Percentiles rank a stretch among this genome's conserved stretches.
These are phyloP conservation scores for Calonectria hawksworthii DNA, from an alignment of 2,329 filamentous ascomycete genomes.

Conservation along the genomic window DNA sequence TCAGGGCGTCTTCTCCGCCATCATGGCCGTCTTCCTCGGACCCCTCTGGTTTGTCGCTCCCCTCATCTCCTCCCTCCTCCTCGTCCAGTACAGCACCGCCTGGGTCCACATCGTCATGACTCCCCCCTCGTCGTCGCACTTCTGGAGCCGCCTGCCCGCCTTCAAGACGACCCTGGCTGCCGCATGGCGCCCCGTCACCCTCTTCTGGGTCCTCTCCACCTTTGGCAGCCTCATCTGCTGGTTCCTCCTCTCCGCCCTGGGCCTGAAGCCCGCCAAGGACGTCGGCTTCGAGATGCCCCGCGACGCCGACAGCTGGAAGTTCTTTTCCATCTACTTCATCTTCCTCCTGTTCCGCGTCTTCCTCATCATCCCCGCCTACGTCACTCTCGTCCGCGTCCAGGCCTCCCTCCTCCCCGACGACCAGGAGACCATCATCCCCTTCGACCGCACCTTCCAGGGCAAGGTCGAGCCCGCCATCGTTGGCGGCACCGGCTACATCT, in stretches of 20 bases:
- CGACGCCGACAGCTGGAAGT: slow-evolving; percentile 59
- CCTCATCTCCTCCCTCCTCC: slow-evolving; percentile 65
- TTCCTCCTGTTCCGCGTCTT: slow-evolving; percentile 68
- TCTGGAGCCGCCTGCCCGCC: slow-evolving; percentile 78
- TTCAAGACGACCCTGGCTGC: slow-evolving; percentile 75
- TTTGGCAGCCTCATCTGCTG: slow-evolving; percentile 63
- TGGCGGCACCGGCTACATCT: slow-evolving; percentile 79
- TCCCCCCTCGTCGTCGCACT: slow-evolving; percentile 71
- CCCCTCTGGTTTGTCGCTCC: slow-evolving; percentile 59
- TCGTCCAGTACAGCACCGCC: slow-evolving; percentile 78
- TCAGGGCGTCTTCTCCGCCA: slow-evolving; percentile 54
- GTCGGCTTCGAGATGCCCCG: slow-evolving; percentile 53
- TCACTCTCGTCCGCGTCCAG: slow-evolving; percentile 85
- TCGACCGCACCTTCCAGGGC: slow-evolving; percentile 88
- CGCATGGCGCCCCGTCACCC: slow-evolving; percentile 76
- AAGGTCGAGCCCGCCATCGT: slow-evolving; percentile 81
- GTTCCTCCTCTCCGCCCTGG: slow-evolving; percentile 58
- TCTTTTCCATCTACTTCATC: slow-evolving; percentile 59
- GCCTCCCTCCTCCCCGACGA: slow-evolving; percentile 87
- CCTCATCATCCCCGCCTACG: slow-evolving; percentile 80
- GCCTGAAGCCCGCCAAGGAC: slow-evolving; percentile 54
- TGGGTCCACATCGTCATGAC: slow-evolving; percentile 93
- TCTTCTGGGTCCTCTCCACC: slow-evolving; percentile 71
- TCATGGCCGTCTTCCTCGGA: slow-evolving; percentile 61
- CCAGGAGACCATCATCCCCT: slow-evolving; percentile 87